Evolutionary conservation across 148 eudicot genomes (phyloP).

Genomic region (Dysphania ambrosioides): DNA sequence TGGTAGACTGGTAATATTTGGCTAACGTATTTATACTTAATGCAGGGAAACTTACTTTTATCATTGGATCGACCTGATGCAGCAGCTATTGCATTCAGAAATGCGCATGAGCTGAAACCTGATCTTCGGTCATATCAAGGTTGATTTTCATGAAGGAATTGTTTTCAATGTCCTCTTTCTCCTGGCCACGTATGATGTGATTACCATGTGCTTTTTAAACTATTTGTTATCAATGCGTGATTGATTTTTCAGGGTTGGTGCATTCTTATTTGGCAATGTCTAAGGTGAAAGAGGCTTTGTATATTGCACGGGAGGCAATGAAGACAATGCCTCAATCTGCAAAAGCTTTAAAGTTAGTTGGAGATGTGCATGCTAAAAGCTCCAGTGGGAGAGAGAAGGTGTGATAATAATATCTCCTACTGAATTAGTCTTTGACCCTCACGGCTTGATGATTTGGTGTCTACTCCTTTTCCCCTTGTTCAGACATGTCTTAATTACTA

Average conservation of each 20-base stretch:
- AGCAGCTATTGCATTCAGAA: slow-evolving; percentile 77
- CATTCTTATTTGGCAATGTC: slow-evolving; percentile 86
- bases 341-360: slow-evolving; percentile 88
- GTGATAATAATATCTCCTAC: slow-evolving; percentile 6
- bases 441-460: not conserved
- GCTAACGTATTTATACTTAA: not conserved
- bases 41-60: slow-evolving; percentile 83
- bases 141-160: slow-evolving; percentile 18
- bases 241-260: slow-evolving; percentile 62
- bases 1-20: not conserved
- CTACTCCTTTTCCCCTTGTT: not conserved
- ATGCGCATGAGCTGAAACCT: slow-evolving; percentile 84
- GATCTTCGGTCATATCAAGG: slow-evolving; percentile 99
- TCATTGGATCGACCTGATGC: slow-evolving; percentile 92
- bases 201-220: not conserved
- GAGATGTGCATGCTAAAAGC: slow-evolving; percentile 94
- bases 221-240: not conserved
- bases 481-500: not conserved
- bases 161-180: not conserved
- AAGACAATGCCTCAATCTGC: slow-evolving; percentile 96
- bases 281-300: slow-evolving; percentile 86
- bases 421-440: not conserved
- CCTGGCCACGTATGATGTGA: not conserved
- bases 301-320: slow-evolving; percentile 95
- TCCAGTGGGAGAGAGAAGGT: slow-evolving; percentile 93